phyloP scores from a whole-genome alignment of 2,329 filamentous ascomycete species.

The Cryoendolithus antarcticus region DNA sequence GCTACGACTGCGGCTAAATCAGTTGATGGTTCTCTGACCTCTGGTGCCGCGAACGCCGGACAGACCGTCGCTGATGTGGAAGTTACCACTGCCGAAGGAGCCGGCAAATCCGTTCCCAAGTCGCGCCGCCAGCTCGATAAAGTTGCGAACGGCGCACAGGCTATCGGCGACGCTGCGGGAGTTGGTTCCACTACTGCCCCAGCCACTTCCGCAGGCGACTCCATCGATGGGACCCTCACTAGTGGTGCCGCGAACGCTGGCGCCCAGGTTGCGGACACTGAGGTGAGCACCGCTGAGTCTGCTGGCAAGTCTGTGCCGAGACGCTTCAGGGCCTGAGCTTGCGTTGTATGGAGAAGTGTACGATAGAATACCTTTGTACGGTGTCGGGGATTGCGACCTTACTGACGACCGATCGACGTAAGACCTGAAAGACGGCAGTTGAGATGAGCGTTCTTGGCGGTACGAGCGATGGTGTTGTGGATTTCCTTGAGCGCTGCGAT shows the following conservation, averaged over 20 bases:
- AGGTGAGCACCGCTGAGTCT: conserved; percentile 10
- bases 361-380: too few species aligned
- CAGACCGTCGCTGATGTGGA: conserved; percentile 5
- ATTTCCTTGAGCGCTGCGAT: too few species aligned
- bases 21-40: conserved; percentile 6
- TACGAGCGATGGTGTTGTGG: too few species aligned
- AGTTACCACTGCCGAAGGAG: conserved; percentile 4
- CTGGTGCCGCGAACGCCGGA: conserved; percentile 5
- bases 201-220: conserved; percentile 4
- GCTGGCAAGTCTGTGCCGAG: conserved; percentile 5
- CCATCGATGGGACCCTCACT: conserved; percentile 10
- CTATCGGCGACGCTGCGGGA: conserved; percentile 7
- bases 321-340: too few species aligned
- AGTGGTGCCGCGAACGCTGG: conserved; percentile 9
- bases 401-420: too few species aligned
- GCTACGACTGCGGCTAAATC: conserved; percentile 2
- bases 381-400: too few species aligned
- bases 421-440: too few species aligned
- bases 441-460: too few species aligned
- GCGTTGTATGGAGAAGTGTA: too few species aligned
- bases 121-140: conserved; percentile 12
- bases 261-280: conserved; percentile 7
- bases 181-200: conserved; percentile 5
- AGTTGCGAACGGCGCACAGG: conserved; percentile 13
- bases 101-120: conserved; percentile 5